Conservation (phyloP, 805 yeast species). For the Candida berthetii region DNA sequence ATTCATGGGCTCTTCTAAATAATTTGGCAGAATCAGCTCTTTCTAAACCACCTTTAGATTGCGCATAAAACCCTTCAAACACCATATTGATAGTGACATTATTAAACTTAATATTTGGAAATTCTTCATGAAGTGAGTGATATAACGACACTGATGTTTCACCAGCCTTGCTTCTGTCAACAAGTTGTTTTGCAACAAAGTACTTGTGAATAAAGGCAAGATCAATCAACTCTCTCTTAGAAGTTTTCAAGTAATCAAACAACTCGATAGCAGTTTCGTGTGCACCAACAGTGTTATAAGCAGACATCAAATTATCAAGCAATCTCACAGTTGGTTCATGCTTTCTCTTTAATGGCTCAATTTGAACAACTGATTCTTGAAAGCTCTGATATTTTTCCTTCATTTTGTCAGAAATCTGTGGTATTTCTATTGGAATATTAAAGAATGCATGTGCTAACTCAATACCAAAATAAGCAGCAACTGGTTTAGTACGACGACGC, state of each 20-base stretch:
- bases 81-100: background rate
- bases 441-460: conserved; percentile 12
- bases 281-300: conserved; percentile 12
- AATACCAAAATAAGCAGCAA: conserved; percentile 6
- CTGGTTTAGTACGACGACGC: conserved; percentile 8
- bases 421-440: conserved; percentile 4
- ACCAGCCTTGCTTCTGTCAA: background rate
- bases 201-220: conserved; percentile 14
- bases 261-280: conserved; percentile 6
- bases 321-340: conserved; percentile 13
- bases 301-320: conserved; percentile 14
- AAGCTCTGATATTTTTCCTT: background rate
- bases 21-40: background rate
- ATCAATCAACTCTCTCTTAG: conserved; percentile 11
- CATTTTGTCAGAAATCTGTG: background rate
- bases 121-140: background rate
- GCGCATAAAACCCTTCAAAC: background rate
- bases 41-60: background rate
- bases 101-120: background rate
- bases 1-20: background rate
- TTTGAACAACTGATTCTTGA: background rate
- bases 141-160: background rate
- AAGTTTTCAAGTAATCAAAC: conserved; percentile 6
- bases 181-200: conserved; percentile 2
- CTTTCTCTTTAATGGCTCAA: conserved; percentile 7